Evolutionary conservation across 257 asterid species (phyloP), one percentile per base, ranked within the genome.

Genomic region (Gentiana macrophylla): DNA sequence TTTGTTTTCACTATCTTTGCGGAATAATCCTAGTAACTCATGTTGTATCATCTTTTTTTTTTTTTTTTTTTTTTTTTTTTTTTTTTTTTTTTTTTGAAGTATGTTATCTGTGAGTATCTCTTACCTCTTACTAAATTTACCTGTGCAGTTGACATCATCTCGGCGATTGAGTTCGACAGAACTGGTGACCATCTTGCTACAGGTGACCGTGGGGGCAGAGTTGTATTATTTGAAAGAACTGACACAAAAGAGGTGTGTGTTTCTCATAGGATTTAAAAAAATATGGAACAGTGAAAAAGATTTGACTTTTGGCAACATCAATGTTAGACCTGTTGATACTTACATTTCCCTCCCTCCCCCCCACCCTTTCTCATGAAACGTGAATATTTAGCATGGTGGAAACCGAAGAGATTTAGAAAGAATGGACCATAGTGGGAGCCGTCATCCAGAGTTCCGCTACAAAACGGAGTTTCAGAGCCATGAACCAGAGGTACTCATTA

Each of bases 401-500:
- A 80, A 65, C 69, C 86, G 93, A 62, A 87, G 86, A 72, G 94
- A 91, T 62, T 67, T 87, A 62, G 98, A 91, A 76, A 80, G 74
- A 71, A 73, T 62, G 70, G 96, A 91, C 63, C 67, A 73, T 68
- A 72, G 84, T 53, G 87, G 66, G 57, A 66, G 70, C 74, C 84
- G 91, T 52, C 95, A 88, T 75, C 97, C 94, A 38, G 99, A 92
- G 73, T 92, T 92, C 53, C 95, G 89, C 55, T 92, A 92, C 76
- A 92, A 92, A 80, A 88, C 95, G 24, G 99, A 92, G 63, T 92
- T 92, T 72, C 99, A 92, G 74, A 92, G 99, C 78, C 99, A 92
- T 55, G 99, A 92, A 77, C 99, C 99, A 55, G 99, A 92, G 99
- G 99, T 85, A 81, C 55, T 49, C 56, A 54, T 61, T 47, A 2